These are phyloP conservation scores for Corinectria fuckeliana DNA, from an alignment of 2,329 filamentous ascomycete species.

Conservation along the genomic window DNA sequence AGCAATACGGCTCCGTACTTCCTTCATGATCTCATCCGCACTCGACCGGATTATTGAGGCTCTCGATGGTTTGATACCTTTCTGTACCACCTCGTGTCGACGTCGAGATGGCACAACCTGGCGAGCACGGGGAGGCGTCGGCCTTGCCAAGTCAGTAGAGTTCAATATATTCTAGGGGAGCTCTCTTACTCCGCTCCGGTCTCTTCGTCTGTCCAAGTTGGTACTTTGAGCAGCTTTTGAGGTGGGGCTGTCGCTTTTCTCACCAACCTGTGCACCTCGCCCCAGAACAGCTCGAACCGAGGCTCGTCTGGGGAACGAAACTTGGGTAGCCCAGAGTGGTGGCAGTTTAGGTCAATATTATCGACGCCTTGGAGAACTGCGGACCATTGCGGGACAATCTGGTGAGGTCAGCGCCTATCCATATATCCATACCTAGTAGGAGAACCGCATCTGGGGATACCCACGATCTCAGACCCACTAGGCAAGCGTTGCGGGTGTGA, in stretches of 20 bases:
- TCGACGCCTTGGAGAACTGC: slow-evolving; percentile 30
- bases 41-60: slow-evolving; percentile 24
- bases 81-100: slow-evolving; percentile 10
- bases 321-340: slow-evolving; percentile 28
- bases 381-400: slow-evolving; percentile 33
- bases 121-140: background rate
- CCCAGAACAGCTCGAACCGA: slow-evolving; percentile 30
- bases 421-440: no score
- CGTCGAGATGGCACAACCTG: slow-evolving; percentile 5
- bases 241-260: slow-evolving; percentile 15
- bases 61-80: slow-evolving; percentile 10
- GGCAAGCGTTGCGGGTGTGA: slow-evolving; percentile 28
- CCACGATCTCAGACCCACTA: slow-evolving; percentile 26
- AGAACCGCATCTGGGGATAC: background rate
- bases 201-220: slow-evolving; percentile 27
- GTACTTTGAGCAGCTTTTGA: slow-evolving; percentile 16
- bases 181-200: background rate
- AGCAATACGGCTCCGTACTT: slow-evolving; percentile 11
- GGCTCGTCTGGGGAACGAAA: slow-evolving; percentile 25
- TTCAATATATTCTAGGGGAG: fast-evolving
- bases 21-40: slow-evolving; percentile 20
- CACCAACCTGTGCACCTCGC: slow-evolving; percentile 27
- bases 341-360: slow-evolving; percentile 29
- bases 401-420: background rate
- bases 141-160: background rate